phyloP scores from a whole-genome alignment of 495 filamentous ascomycete species.

The Glarea lozoyensis region DNA sequence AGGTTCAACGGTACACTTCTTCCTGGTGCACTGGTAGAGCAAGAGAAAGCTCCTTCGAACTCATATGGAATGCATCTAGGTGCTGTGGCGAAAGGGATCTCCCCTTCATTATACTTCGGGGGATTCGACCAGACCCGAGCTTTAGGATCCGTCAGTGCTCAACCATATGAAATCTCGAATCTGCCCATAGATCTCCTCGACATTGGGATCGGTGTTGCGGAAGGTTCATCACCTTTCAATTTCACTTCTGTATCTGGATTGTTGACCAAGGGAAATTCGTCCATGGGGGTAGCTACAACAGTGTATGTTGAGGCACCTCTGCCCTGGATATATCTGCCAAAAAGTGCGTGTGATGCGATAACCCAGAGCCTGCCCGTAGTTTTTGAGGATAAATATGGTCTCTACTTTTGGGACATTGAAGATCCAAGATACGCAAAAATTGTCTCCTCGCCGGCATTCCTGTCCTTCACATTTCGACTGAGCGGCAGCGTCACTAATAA shows the following conservation, averaged over 20 bases:
- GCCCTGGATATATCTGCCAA: slow-evolving; percentile 38
- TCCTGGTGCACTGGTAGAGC: slow-evolving; percentile 25
- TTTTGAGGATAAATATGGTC: slow-evolving; percentile 23
- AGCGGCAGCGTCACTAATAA: slow-evolving; percentile 19
- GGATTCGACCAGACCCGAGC: slow-evolving; percentile 37
- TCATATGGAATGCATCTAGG: slow-evolving; percentile 48
- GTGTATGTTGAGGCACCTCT: slow-evolving; percentile 25
- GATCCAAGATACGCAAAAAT: slow-evolving; percentile 25
- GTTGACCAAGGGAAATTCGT: slow-evolving; percentile 26
- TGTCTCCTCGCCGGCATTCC: slow-evolving; percentile 29
- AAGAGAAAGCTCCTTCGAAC: slow-evolving; percentile 33
- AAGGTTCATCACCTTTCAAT: slow-evolving; percentile 27
- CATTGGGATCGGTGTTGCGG: slow-evolving; percentile 29
- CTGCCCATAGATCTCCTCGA: slow-evolving; percentile 22
- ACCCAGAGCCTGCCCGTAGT: slow-evolving; percentile 33
- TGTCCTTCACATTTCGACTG: slow-evolving; percentile 34
- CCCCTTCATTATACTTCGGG: slow-evolving; percentile 37
- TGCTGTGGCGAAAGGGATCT: slow-evolving; percentile 29
- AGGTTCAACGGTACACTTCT: slow-evolving; percentile 25
- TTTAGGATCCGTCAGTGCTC: slow-evolving; percentile 11
- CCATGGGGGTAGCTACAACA: slow-evolving; percentile 18
- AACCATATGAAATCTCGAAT: slow-evolving; percentile 10
- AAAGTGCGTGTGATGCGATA: slow-evolving; percentile 32
- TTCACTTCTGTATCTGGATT: slow-evolving; percentile 26
- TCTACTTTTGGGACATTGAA: slow-evolving; percentile 35